phyloP scores from a whole-genome alignment of 2,329 filamentous ascomycete species.

The Colletotrichum somersetense region DNA sequence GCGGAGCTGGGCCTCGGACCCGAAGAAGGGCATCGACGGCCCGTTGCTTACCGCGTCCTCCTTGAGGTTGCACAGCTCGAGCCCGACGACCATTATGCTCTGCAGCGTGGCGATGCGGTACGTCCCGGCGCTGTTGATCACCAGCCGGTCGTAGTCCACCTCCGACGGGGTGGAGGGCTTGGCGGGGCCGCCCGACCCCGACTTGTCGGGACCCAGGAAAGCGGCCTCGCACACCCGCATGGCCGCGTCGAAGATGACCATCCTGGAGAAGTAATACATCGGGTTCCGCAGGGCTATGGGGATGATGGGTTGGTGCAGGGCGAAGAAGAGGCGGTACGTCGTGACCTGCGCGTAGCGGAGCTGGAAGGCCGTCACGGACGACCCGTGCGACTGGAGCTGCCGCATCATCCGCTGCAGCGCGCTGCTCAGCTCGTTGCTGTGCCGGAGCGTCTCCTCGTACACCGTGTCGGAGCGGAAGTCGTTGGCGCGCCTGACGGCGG shows the following conservation, averaged over 20 bases:
- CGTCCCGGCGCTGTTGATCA: conserved; percentile 56
- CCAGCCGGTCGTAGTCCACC: conserved; percentile 54
- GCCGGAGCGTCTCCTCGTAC: conserved; percentile 62
- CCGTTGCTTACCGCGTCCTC: conserved; percentile 55
- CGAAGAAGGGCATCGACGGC: conserved; percentile 48
- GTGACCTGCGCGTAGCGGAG: conserved; percentile 57
- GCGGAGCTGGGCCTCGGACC: conserved; percentile 52
- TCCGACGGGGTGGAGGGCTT: conserved; percentile 17
- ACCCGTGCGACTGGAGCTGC: conserved; percentile 44
- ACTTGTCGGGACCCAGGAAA: conserved; percentile 38
- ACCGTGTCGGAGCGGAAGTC: conserved; percentile 57
- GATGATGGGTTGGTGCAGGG: conserved; percentile 66
- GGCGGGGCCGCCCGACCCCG: conserved; percentile 33
- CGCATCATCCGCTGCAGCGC: conserved; percentile 54
- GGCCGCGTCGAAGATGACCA: conserved; percentile 59
- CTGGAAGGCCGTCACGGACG: conserved; percentile 54
- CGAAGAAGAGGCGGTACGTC: conserved; percentile 62
- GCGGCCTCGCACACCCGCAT: conserved; percentile 46
- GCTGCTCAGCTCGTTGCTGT: conserved; percentile 59
- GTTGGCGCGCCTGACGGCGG: conserved; percentile 61
- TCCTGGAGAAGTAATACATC: conserved; percentile 65
- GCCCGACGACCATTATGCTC: conserved; percentile 56
- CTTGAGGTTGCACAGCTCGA: conserved; percentile 61
- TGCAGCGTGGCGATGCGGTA: conserved; percentile 58
- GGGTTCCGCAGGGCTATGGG: conserved; percentile 59